Evolutionary conservation across 176 grass and related monocot genomes (phyloP), one percentile per base, ranked within the genome.

Genomic region (Eremochloa ophiuroides): DNA sequence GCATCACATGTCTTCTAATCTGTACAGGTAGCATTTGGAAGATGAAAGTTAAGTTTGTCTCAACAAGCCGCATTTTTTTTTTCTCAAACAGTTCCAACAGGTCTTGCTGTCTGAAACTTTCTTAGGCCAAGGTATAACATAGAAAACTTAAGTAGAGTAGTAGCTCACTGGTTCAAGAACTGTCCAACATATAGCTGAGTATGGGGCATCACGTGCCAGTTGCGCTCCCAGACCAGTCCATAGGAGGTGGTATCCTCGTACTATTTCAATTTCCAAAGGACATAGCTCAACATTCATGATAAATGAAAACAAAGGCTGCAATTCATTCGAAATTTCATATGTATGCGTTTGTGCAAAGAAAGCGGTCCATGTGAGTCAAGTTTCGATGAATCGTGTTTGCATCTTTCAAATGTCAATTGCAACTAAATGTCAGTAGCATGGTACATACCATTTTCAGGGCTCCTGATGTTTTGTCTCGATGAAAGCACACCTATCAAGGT

Each of bases 211-310:
- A 22, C 95, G 89, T 47, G 92, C 92, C 83, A 98, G 86, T 85
- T 98, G 92, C 70, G 92, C 95, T 93, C 95, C 95, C 25, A 94
- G 82, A 81, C 95, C 95, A 79, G 90, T 98, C 95, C 95, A 98
- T 6, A 94, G 88, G 75, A 93, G 71, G 30, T 83, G 88, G 65
- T 94, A 98, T 43, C 90, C 82, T 41, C 87, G 83, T 75, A 88
- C 90, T 93, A 68, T 74, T 75, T 14, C 43, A 87, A 60, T 65
- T 69, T 82, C 28, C 40, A 70, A 77, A 65, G 43, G 33, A 64
- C 10, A 77, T 71, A 29, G 46, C 8, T 78, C 31, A 85, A 75
- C 34, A 79, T 65, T 39, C 1, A 46, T 9, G 71, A 63, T 11
- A 87, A 70, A 23, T 16, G 53, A 34, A 10, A 39, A 22, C 9